phyloP scores from a whole-genome alignment of 257 asterid genomes.

The Datura wrightii region DNA sequence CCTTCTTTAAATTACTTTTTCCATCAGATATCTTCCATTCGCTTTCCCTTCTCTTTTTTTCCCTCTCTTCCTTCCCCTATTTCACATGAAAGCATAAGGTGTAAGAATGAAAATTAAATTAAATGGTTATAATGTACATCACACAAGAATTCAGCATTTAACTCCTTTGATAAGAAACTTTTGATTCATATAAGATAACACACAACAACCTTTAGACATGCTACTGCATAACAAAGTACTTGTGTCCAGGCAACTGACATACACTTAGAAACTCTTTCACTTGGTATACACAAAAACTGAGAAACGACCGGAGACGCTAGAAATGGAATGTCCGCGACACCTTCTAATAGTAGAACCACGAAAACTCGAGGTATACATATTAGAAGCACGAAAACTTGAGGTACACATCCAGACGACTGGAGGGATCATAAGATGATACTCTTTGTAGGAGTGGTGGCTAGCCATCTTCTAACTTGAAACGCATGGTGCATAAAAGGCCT shows the following conservation, averaged over 20 bases:
- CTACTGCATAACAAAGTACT: not conserved
- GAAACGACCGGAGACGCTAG: not conserved
- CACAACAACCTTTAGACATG: slow-evolving; percentile 4
- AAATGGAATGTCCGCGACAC: not conserved
- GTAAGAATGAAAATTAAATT: not conserved
- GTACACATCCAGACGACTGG: not conserved
- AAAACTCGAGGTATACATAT: not conserved
- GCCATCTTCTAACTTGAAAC: not conserved
- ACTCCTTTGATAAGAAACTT: slow-evolving; percentile 12
- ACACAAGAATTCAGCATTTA: slow-evolving; percentile 3
- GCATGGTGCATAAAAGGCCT: not conserved
- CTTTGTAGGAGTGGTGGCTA: not conserved
- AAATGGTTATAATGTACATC: not conserved
- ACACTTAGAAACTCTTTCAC: not conserved
- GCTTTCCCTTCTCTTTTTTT: not conserved
- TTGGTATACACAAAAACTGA: not conserved
- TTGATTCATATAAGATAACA: not conserved
- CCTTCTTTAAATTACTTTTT: too few relatives aligned
- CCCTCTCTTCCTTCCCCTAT: not conserved
- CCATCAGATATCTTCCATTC: too few relatives aligned
- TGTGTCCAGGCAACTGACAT: not conserved
- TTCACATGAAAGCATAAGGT: slow-evolving; percentile 7
- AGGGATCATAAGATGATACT: not conserved
- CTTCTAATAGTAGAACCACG: not conserved
- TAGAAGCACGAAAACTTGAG: too few relatives aligned